Percentiles rank a stretch among this genome's conserved stretches.
Evolutionary conservation across 768 basidiomycete species (phyloP).

Genomic region (Cytidiella melzeri): DNA sequence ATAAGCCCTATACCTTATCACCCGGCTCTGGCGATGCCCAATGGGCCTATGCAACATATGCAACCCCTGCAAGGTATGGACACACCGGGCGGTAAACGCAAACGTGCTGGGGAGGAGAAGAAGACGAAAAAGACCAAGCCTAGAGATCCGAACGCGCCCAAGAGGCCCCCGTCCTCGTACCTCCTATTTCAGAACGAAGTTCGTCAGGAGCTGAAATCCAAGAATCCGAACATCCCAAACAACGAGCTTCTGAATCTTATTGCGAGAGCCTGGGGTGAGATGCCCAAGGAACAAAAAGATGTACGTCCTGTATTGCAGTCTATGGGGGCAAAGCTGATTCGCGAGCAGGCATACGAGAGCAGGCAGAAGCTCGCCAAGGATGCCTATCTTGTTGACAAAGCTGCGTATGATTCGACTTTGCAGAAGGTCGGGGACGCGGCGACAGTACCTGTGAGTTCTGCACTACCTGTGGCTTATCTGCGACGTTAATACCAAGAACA

Average conservation of each 20-base stretch:
- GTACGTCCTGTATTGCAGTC: constrained; percentile 38
- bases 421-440: background rate
- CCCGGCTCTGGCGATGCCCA: constrained; percentile 10
- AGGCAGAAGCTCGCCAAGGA: constrained; percentile 54
- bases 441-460: background rate
- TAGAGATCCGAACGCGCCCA: constrained; percentile 91
- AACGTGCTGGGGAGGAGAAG: constrained; percentile 27
- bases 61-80: constrained; percentile 15
- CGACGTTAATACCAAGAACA: background rate
- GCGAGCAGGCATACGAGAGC: constrained; percentile 44
- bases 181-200: constrained; percentile 92
- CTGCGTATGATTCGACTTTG: constrained; percentile 44
- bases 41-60: constrained; percentile 17
- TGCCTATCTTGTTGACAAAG: constrained; percentile 57
- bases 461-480: background rate
- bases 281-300: constrained; percentile 65
- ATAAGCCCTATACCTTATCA: constrained; percentile 33
- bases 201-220: constrained; percentile 62
- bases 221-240: constrained; percentile 60
- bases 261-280: constrained; percentile 63
- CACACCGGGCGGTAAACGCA: constrained; percentile 46
- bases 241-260: constrained; percentile 68
- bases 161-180: constrained; percentile 89
- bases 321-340: constrained; percentile 2
- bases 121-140: constrained; percentile 59